Conservation (phyloP, 495 filamentous ascomycete species). For the Aspergillus conjunctus region DNA sequence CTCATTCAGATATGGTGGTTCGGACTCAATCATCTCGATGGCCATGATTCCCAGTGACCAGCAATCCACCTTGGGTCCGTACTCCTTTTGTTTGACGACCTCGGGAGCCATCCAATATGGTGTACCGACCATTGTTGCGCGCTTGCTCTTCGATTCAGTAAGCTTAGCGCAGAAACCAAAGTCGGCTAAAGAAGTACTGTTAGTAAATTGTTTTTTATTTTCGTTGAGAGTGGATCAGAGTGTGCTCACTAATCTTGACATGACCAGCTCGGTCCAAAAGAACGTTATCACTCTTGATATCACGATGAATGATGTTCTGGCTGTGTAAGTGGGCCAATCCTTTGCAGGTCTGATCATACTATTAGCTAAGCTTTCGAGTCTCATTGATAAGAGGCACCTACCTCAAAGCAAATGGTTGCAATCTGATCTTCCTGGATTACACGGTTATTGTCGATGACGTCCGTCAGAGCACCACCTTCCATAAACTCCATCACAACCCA, state of each 20-base stretch:
- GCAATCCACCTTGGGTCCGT: slow-evolving; percentile 96
- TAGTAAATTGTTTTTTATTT: slow-evolving; percentile 5
- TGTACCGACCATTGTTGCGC: slow-evolving; percentile 98
- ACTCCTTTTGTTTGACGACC: slow-evolving; percentile 98
- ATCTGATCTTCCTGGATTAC: slow-evolving; percentile 94
- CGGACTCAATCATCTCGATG: slow-evolving; percentile 99
- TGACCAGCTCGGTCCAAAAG: slow-evolving; percentile 90
- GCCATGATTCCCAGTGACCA: slow-evolving; percentile 99
- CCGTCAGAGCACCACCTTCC: slow-evolving; percentile 96
- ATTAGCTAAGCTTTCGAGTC: slow-evolving; percentile 36
- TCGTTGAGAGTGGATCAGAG: not conserved
- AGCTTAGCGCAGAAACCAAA: slow-evolving; percentile 99
- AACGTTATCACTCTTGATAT: slow-evolving; percentile 99
- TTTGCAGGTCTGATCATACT: slow-evolving; percentile 76
- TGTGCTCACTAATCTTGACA: slow-evolving; percentile 90
- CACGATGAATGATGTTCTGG: slow-evolving; percentile 97
- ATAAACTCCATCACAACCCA: slow-evolving; percentile 99
- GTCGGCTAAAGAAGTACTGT: slow-evolving; percentile 63
- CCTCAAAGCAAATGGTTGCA: slow-evolving; percentile 94
- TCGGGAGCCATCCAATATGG: slow-evolving; percentile 99
- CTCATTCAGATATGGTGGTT: slow-evolving; percentile 96
- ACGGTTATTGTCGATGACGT: slow-evolving; percentile 97
- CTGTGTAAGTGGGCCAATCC: slow-evolving; percentile 90
- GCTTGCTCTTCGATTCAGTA: slow-evolving; percentile 93
- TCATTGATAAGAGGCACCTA: slow-evolving; percentile 39